These are phyloP conservation scores for Scutellaria barbata DNA, from an alignment of 257 asterid species.

Conservation along the genomic window DNA sequence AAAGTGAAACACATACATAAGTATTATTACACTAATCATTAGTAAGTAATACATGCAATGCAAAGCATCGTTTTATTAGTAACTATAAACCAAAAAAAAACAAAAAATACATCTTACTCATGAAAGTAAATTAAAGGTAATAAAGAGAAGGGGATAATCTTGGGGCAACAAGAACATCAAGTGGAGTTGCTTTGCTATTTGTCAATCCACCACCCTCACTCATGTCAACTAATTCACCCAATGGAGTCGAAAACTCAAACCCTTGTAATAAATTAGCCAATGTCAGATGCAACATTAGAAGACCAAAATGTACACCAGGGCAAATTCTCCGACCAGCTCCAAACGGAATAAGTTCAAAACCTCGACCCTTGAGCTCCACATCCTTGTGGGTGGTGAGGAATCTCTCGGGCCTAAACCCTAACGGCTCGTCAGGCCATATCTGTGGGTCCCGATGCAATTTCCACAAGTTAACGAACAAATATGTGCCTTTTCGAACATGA, in stretches of 20 bases:
- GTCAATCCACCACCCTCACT: not conserved
- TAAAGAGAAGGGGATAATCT: not conserved
- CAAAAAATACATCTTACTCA: not conserved
- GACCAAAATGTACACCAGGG: not conserved
- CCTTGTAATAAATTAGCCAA: conserved; percentile 13
- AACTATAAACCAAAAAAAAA: not conserved
- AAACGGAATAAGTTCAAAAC: not conserved
- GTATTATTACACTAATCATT: too few species aligned
- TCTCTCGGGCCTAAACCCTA: conserved; percentile 48
- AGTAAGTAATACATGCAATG: too few species aligned
- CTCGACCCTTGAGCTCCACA: conserved; percentile 39
- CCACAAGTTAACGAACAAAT: conserved; percentile 44
- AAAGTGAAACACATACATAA: too few species aligned
- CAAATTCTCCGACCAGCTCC: conserved; percentile 5
- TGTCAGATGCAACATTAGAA: not conserved
- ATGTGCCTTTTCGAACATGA: conserved; percentile 44
- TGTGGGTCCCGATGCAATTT: conserved; percentile 57
- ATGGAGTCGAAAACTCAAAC: not conserved
- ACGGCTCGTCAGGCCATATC: conserved; percentile 47
- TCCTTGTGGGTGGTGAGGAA: conserved; percentile 45
- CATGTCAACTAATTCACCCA: not conserved
- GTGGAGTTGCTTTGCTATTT: conserved; percentile 1
- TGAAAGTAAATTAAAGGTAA: not conserved
- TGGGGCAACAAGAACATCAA: not conserved
- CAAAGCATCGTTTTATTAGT: too few species aligned